A percentile compares a stretch with the other conserved stretches of the same genome.
Conservation (phyloP, 1,139 yeast species). For the Petasospora fabianii region DNA sequence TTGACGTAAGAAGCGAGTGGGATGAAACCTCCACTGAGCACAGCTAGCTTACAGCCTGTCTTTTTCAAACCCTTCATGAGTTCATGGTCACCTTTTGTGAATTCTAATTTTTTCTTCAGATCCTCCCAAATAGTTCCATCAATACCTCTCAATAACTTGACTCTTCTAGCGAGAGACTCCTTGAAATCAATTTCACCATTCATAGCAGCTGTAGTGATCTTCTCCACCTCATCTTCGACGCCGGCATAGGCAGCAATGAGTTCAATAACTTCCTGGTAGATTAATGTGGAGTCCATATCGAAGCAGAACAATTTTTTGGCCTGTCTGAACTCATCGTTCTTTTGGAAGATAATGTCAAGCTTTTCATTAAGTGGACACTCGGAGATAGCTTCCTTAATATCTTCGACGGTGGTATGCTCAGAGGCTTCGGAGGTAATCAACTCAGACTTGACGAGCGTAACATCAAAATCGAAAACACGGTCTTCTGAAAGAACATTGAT, state of each 20-base stretch:
- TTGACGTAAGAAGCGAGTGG: conserved; percentile 82
- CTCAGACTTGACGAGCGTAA: conserved; percentile 17
- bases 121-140: conserved; percentile 74
- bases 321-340: conserved; percentile 38
- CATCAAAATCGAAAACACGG: conserved; percentile 33
- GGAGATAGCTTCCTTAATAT: conserved; percentile 25
- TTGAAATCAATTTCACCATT: conserved; percentile 93
- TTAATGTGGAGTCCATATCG: conserved; percentile 97
- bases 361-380: conserved; percentile 18
- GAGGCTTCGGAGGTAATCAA: conserved; percentile 11
- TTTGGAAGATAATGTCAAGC: conserved; percentile 47
- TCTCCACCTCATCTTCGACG: conserved; percentile 71
- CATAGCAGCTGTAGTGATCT: conserved; percentile 93
- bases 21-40: conserved; percentile 90
- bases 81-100: conserved; percentile 82
- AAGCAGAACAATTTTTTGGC: conserved; percentile 72
- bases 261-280: conserved; percentile 95
- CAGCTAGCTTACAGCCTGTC: conserved; percentile 71
- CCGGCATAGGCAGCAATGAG: conserved; percentile 86
- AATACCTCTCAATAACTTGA: conserved; percentile 73
- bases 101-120: conserved; percentile 59
- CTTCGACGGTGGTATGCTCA: conserved; percentile 14
- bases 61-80: conserved; percentile 60
- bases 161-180: conserved; percentile 75
- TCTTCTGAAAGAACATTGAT: conserved; percentile 27